Percentiles rank a stretch among this genome's conserved stretches.
Evolutionary conservation across 306 rosid genomes (phyloP).

Genomic region (Cucumis melo): DNA sequence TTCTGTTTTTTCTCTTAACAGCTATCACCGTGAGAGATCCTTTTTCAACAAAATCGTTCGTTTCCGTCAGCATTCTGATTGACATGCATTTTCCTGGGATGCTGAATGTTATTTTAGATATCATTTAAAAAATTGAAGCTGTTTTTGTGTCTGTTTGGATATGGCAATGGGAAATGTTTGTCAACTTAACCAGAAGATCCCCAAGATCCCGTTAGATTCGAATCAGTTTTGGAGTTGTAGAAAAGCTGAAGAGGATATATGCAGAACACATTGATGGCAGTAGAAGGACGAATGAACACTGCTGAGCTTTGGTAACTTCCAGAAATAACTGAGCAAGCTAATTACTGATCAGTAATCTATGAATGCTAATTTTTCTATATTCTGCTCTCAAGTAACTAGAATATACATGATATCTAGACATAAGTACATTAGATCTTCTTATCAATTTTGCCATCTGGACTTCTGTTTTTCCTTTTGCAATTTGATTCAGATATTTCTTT

Average conservation of each 20-base stretch:
- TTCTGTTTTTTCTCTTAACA: constrained; percentile 7
- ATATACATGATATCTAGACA: neutral
- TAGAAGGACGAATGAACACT: neutral
- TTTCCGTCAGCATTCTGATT: constrained; percentile 62
- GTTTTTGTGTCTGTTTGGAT: neutral
- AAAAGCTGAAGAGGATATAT: neutral
- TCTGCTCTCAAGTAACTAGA: neutral
- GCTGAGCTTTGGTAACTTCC: neutral
- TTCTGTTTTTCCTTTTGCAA: neutral
- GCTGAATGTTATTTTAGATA: neutral
- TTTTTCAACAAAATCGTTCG: constrained; percentile 54
- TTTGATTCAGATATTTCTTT: neutral
- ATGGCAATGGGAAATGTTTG: neutral
- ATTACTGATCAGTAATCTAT: constrained; percentile 1
- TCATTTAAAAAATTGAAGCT: neutral
- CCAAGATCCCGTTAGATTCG: neutral
- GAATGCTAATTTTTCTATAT: neutral
- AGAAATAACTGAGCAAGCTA: neutral
- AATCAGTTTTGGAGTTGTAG: neutral
- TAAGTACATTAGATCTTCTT: neutral
- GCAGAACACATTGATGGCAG: neutral
- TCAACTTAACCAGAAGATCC: neutral
- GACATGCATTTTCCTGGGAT: constrained; percentile 11
- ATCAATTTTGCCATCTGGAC: neutral
- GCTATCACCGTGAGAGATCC: constrained; percentile 54